A percentile compares a stretch with the other conserved stretches of the same genome.
These are phyloP conservation scores for Ascobolus immersus DNA, from an alignment of 495 filamentous ascomycete species.

Conservation along the genomic window DNA sequence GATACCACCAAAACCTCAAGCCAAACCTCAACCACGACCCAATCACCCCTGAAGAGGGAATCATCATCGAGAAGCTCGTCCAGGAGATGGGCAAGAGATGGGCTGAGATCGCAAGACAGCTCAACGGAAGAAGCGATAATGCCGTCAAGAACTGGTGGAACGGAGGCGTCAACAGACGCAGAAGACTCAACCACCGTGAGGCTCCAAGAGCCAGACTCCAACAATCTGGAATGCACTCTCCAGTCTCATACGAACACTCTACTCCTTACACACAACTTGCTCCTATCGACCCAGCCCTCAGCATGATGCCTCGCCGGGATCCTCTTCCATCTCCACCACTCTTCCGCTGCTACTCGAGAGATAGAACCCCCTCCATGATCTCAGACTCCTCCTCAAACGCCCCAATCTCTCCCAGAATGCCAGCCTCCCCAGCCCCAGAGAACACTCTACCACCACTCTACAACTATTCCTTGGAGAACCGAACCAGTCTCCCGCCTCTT, in stretches of 20 bases:
- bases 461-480: slow-evolving; percentile 5
- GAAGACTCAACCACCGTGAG: slow-evolving; percentile 25
- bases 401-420: slow-evolving; percentile 27
- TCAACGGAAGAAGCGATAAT: slow-evolving; percentile 84
- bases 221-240: slow-evolving; percentile 9
- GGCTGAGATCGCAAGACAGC: slow-evolving; percentile 75
- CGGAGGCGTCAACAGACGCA: slow-evolving; percentile 63
- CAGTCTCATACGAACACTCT: slow-evolving; percentile 8
- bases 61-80: slow-evolving; percentile 58
- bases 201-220: slow-evolving; percentile 19
- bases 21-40: slow-evolving; percentile 72
- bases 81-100: slow-evolving; percentile 65
- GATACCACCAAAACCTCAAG: slow-evolving; percentile 90
- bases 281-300: slow-evolving; percentile 23
- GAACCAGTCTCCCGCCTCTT: too few species aligned
- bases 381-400: slow-evolving; percentile 44
- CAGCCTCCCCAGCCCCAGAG: slow-evolving; percentile 12
- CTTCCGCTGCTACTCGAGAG: slow-evolving; percentile 31
- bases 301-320: slow-evolving; percentile 26
- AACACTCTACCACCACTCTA: slow-evolving; percentile 17
- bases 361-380: slow-evolving; percentile 40
- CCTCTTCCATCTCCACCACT: slow-evolving; percentile 43
- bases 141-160: slow-evolving; percentile 99
- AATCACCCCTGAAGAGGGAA: slow-evolving; percentile 73
- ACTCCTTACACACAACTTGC: slow-evolving; percentile 19